Evolutionary conservation across 2,329 filamentous ascomycete genomes (phyloP).

Genomic region (Paracoccidioides lutzii): DNA sequence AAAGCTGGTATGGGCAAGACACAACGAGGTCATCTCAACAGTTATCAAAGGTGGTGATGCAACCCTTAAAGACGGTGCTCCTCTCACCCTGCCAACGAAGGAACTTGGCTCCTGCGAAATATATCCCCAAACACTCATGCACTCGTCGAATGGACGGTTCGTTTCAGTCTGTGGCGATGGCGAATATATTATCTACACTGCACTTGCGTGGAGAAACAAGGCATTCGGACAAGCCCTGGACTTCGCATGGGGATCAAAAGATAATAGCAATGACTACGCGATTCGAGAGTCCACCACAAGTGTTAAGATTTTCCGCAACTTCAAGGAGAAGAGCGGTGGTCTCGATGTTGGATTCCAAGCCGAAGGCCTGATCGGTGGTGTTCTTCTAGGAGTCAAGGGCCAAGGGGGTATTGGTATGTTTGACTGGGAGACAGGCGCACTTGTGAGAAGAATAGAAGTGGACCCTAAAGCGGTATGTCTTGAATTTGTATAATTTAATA

Average conservation of each 20-base stretch:
- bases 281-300: slow-evolving; percentile 89
- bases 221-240: slow-evolving; percentile 90
- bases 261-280: slow-evolving; percentile 96
- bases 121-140: slow-evolving; percentile 84
- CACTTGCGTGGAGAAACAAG: slow-evolving; percentile 92
- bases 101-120: slow-evolving; percentile 93
- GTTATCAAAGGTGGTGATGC: slow-evolving; percentile 89
- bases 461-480: slow-evolving; percentile 46
- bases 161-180: slow-evolving; percentile 88
- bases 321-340: slow-evolving; percentile 77
- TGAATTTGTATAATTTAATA: neutral
- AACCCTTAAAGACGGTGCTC: slow-evolving; percentile 73
- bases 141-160: slow-evolving; percentile 91
- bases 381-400: slow-evolving; percentile 85
- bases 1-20: slow-evolving; percentile 90
- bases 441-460: slow-evolving; percentile 84
- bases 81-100: slow-evolving; percentile 77
- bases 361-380: slow-evolving; percentile 77
- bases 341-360: slow-evolving; percentile 92
- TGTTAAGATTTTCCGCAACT: slow-evolving; percentile 96
- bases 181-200: slow-evolving; percentile 98
- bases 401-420: slow-evolving; percentile 92
- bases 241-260: slow-evolving; percentile 93
- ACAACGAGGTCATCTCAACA: slow-evolving; percentile 87
- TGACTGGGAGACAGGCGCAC: slow-evolving; percentile 80